Evolutionary conservation across 768 basidiomycete genomes (phyloP), one percentile per base, ranked within the genome.

Genomic region (Hypholoma sublateritium): DNA sequence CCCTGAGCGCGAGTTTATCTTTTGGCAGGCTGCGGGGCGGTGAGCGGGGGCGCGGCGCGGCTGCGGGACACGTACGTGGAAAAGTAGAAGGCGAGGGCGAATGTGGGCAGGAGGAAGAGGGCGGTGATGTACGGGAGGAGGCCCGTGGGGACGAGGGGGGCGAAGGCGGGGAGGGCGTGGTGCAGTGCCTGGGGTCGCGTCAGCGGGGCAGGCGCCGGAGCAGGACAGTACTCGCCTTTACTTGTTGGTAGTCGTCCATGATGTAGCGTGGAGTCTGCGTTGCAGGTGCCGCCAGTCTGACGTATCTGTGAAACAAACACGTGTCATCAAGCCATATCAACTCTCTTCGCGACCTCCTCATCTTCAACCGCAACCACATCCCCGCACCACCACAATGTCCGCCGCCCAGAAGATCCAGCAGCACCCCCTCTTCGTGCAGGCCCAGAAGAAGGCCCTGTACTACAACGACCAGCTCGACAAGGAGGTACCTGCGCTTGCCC

Each of bases 401-500:
- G 85, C 90, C 57, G 74, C 86, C 22, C 85, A 93, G 78, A 88
- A 88, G 74, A 72, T 95, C 62, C 88, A 93, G 76, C 87, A 90
- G 70, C 95, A 96, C 78, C 94, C 95, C 32, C 79, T 87, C 66
- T 86, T 88, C 77, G 64, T 90, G 65, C 91, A 95, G 75, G 93
- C 85, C 22, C 87, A 90, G 75, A 87, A 84, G 71, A 91, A 89
- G 80, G 90, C 86, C 59, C 79, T 80, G 65, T 84, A 88, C 77
- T 93, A 97, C 71, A 74, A 93, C 68, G 76, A 70, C 74, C 91
- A 95, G 80, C 89, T 98, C 68, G 96, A 98, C 80, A 97, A 97
- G 74, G 95, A 98, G 89, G 95, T 94, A 43, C 37, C 84, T 76
- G 36, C 41, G 37, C 19, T 49, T 35, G 43, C 50, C 50, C 11